Evolutionary conservation across 495 filamentous ascomycete species (phyloP).

Genomic region (Hypoxylon cercidicola): DNA sequence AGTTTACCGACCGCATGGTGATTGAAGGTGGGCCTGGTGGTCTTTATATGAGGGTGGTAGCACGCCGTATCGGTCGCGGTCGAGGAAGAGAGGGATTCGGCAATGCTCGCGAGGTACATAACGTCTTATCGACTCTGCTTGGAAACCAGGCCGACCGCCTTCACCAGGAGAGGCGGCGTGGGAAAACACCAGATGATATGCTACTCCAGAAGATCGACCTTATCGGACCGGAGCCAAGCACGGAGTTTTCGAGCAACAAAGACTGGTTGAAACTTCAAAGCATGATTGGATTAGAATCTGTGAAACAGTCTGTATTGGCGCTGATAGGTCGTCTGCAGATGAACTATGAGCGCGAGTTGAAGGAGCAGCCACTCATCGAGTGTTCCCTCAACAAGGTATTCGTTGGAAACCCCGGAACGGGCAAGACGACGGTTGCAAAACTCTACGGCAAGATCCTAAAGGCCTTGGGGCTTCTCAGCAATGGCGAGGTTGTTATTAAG

Average conservation of each 20-base stretch:
- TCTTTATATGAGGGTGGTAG: conserved; percentile 72
- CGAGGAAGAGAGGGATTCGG: conserved; percentile 76
- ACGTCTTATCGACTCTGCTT: conserved; percentile 62
- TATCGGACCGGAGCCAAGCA: conserved; percentile 72
- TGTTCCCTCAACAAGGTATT: conserved; percentile 74
- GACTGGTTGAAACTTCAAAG: conserved; percentile 70
- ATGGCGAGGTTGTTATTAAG: conserved; percentile 73
- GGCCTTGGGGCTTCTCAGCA: conserved; percentile 67
- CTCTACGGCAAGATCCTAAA: conserved; percentile 73
- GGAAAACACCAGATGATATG: conserved; percentile 57
- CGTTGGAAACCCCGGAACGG: conserved; percentile 75
- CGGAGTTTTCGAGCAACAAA: conserved; percentile 57
- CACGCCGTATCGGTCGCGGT: conserved; percentile 67
- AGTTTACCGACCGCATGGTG: conserved; percentile 64
- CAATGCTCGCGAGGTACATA: conserved; percentile 76
- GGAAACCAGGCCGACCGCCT: conserved; percentile 70
- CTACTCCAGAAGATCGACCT: conserved; percentile 68
- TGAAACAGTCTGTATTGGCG: conserved; percentile 69
- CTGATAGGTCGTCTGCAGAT: conserved; percentile 66
- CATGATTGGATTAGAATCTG: conserved; percentile 68
- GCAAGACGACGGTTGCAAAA: conserved; percentile 80
- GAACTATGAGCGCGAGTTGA: conserved; percentile 69
- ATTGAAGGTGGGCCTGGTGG: conserved; percentile 69
- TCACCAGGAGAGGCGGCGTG: conserved; percentile 43
- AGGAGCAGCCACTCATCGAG: conserved; percentile 64